Percentiles rank a stretch among this genome's conserved stretches.
Conservation (phyloP, 1,284 basidiomycete species). For the Schizopora paradoxa region DNA sequence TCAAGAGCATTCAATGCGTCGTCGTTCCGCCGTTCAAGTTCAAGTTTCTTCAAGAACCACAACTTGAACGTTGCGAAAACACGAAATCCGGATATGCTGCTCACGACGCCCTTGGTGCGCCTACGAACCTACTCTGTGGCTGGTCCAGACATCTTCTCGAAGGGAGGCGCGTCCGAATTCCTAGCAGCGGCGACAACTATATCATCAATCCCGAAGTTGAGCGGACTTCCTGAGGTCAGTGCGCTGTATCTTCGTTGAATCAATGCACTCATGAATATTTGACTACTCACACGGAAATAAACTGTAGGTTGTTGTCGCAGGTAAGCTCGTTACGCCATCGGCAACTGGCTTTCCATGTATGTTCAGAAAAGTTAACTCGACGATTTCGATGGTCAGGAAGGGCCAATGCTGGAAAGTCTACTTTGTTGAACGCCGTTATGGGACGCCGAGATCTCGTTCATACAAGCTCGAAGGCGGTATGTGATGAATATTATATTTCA, state of each 20-base stretch:
- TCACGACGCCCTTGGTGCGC: too few relatives aligned
- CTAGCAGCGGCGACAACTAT: constrained; percentile 37
- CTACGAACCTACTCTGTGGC: too few relatives aligned
- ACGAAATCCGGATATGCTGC: too few relatives aligned
- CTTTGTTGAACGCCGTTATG: constrained; percentile 62
- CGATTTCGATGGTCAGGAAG: constrained; percentile 28
- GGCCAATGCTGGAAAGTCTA: constrained; percentile 70
- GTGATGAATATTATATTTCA: constrained; percentile 23
- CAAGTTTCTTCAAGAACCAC: too few relatives aligned
- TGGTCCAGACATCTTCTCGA: too few relatives aligned
- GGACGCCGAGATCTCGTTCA: constrained; percentile 50
- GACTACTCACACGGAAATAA: constrained; percentile 4
- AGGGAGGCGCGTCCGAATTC: too few relatives aligned
- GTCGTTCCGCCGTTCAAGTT: too few relatives aligned
- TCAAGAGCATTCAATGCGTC: too few relatives aligned
- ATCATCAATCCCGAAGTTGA: constrained; percentile 38
- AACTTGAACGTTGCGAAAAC: too few relatives aligned
- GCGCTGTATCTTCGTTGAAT: too few relatives aligned
- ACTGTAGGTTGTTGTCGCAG: constrained; percentile 46
- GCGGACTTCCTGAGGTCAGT: constrained; percentile 49
- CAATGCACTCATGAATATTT: constrained; percentile 6
- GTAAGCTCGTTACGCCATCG: too few relatives aligned
- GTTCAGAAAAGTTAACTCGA: neutral
- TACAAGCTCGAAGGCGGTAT: constrained; percentile 63
- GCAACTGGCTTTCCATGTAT: neutral